Evolutionary conservation across 2,329 filamentous ascomycete genomes (phyloP).

Genomic region (Juglanconis juglandina): DNA sequence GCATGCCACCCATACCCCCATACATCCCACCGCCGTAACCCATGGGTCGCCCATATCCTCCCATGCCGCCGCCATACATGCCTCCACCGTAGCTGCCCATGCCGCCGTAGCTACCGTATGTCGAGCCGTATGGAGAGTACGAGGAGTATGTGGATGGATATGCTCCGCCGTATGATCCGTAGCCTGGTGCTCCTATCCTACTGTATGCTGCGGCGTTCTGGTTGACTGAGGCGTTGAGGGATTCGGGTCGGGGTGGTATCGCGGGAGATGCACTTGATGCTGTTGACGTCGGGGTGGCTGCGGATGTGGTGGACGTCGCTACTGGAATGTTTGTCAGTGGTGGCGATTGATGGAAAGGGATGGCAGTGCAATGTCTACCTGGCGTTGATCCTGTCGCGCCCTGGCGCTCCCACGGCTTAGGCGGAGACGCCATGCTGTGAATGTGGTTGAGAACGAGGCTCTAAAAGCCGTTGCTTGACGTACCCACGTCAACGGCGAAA

Average conservation of each 20-base stretch:
- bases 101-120: conserved; percentile 40
- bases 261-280: conserved; percentile 56
- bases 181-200: conserved; percentile 33
- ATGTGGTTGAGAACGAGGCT: not conserved
- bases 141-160: conserved; percentile 28
- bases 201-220: conserved; percentile 85
- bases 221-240: conserved; percentile 76
- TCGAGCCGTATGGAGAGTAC: conserved; percentile 45
- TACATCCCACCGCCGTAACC: conserved; percentile 39
- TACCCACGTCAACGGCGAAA: not conserved
- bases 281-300: conserved; percentile 38
- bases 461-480: not conserved
- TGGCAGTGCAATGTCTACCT: conserved; percentile 40
- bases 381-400: conserved; percentile 52
- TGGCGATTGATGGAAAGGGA: not conserved
- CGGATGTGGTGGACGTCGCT: conserved; percentile 31
- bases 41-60: conserved; percentile 32
- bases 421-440: conserved; percentile 68
- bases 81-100: conserved; percentile 39
- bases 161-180: conserved; percentile 36
- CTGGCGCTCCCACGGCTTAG: conserved; percentile 93
- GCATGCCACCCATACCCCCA: conserved; percentile 39
- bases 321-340: conserved; percentile 6
- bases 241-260: conserved; percentile 76
- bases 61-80: conserved; percentile 42